Base-by-base conservation (phyloP, 2,329 filamentous ascomycete species). In the Fusarium sterilihyphosum region DNA sequence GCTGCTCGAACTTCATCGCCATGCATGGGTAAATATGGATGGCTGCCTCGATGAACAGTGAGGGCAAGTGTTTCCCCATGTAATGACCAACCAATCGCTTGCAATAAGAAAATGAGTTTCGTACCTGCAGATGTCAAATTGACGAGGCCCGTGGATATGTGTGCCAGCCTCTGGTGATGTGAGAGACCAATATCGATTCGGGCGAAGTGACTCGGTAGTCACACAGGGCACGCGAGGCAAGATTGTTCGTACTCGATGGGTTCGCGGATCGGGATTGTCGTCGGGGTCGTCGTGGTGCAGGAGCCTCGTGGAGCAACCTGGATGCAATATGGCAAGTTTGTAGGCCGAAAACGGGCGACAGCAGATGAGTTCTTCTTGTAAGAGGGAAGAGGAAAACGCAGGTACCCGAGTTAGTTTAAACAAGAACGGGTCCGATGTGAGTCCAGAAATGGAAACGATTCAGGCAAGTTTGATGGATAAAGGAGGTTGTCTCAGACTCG, bases 401-500 rank as follows among this genome's bases (percentile, higher is more conserved):
- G n/a, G 67, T 60, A 74, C 26, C 71, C 60, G 69, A 47, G 41
- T 50, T 47, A 60, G 49, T 41, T 64, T 41, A 61, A 64, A 63
- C 40, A 46, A 74, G 58, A 71, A 71, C 67, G 62, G 67, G 64
- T 71, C 70, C 65, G 58, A 52, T 61, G 60, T 46, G 46, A 67
- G 50, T 57, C 68, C 70, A 70, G 67, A 74, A 70, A 53, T 61
- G 72, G 72, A 75, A 75, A 67, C 40, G 65, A 70, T 65, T 46
- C 57, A 76, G 77, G 62, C 66, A 75, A 67, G 67, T 61, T 57
- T 69, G 64, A 43, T 60, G 61, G 67, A 53, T 67, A 72, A 74
- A 77, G 69, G 71, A 74, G 76, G 49, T 58, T 78, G 77, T 78
- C 77, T 78, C 72, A 78, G 74, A 74, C 63, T 77, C 59, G 70